Base-by-base conservation (phyloP, 2,329 filamentous ascomycete species). In the Eurotiales sp. region DNA sequence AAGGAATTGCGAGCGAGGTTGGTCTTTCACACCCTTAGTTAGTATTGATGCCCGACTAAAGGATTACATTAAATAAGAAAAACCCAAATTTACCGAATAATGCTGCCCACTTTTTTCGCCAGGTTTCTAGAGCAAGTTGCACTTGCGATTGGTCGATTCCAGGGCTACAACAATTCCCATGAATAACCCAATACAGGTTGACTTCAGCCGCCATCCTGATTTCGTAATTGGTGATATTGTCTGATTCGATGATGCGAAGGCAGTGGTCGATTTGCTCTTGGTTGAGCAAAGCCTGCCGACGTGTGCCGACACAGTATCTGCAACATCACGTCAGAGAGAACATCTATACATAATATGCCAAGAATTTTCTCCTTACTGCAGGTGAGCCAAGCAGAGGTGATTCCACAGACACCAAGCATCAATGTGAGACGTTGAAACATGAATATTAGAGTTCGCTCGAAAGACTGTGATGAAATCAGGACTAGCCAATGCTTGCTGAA, bases 131-230 rank as follows among this genome's bases (percentile, higher is more conserved):
- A 21, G 60, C 59, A 11, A 60, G 54, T 47, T 72, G 62, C 1
- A 67, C 62, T 41, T 65, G 64, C 1, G 67, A 56, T 2, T 73
- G 54, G 50, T 72, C 66, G 2, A 68, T 56, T 0, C 59, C 47
- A 11, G 58, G 52, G 3, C 54, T 55, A 15, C 61, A 65, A 25
- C 64, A 67, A 29, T 68, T 65, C 46, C 70, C 62, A 51, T 76
- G 75, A 4, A 76, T 69, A 17, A 69, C 68, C 72, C 72, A 75
- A 51, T 76, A 77, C 1, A 76, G 59, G 46, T 69, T 61, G 3
- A 75, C 63, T 52, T 77, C 73, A 2, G 72, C 72, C 5, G 73
- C 69, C 72, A 76, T 76, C 14, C 73, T 62, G n/a, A 64, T 59
- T 55, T 76, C 73, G 46, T 72, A 76, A 47, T 76, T 76, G 0